A percentile compares a stretch with the other conserved stretches of the same genome.
Conservation (phyloP, 148 eudicot genomes). For the Fagopyrum homotropicum region DNA sequence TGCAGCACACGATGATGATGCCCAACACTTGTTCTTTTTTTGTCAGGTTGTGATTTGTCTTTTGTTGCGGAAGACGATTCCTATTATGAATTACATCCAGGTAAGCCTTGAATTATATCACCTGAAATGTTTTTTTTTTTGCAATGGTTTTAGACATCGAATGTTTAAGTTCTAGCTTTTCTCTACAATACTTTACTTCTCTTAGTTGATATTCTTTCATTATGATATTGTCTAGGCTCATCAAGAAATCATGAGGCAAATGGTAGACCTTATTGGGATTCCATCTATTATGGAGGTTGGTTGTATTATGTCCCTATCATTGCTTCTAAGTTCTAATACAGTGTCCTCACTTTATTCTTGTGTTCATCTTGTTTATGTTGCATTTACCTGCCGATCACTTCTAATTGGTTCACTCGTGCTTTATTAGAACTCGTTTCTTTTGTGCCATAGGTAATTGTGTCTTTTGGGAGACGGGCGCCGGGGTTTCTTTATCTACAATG, state of each 20-base stretch:
- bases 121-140: neutral
- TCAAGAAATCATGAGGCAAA: constrained; percentile 63
- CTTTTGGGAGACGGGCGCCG: neutral
- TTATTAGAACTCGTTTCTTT: neutral
- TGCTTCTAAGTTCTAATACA: constrained; percentile 18
- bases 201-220: neutral
- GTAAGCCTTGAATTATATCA: constrained; percentile 34
- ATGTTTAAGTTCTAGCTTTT: neutral
- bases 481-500: neutral
- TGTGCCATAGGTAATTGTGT: too few species aligned
- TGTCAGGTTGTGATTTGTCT: constrained; percentile 79
- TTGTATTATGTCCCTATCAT: constrained; percentile 10
- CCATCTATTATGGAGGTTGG: constrained; percentile 98
- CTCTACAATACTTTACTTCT: neutral
- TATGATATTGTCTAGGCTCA: constrained; percentile 42
- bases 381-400: neutral
- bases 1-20: neutral
- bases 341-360: neutral
- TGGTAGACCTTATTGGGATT: constrained; percentile 89
- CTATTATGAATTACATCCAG: constrained; percentile 74
- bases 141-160: neutral
- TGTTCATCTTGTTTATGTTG: neutral
- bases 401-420: neutral
- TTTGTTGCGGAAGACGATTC: constrained; percentile 74
- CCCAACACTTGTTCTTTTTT: neutral